Percentiles rank a stretch among this genome's conserved stretches.
These are phyloP conservation scores for Senna siamea DNA, from an alignment of 306 rosid genomes.

Conservation along the genomic window DNA sequence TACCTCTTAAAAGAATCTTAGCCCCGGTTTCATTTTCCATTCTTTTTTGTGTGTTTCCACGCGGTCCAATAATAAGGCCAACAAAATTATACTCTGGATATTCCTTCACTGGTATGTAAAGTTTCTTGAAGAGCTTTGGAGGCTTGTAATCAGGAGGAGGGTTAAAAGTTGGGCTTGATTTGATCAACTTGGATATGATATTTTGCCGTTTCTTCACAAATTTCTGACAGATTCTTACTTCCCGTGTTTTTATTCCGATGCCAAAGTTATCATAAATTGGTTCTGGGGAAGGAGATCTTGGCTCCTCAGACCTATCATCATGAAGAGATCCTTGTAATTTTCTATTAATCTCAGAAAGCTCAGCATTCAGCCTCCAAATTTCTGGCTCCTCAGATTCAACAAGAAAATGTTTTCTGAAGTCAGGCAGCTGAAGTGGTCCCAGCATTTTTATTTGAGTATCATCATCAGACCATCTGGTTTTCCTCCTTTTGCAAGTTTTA, in stretches of 20 bases:
- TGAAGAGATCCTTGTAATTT: conserved; percentile 2
- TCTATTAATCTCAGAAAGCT: conserved; percentile 31
- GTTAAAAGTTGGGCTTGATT: conserved; percentile 58
- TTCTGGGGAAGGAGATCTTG: conserved; percentile 26
- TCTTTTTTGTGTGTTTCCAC: conserved; percentile 71
- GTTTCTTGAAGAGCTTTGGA: conserved; percentile 60
- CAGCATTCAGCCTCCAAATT: conserved; percentile 20
- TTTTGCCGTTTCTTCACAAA: conserved; percentile 41
- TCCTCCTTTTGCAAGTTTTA: conserved; percentile 23
- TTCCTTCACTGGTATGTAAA: conserved; percentile 68
- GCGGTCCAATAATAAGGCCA: conserved; percentile 72
- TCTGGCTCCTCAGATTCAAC: conserved; percentile 12
- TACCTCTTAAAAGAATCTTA: conserved; percentile 65
- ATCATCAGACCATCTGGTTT: conserved; percentile 36
- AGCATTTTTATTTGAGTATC: conserved; percentile 22
- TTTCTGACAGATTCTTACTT: background rate
- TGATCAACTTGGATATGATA: conserved; percentile 62
- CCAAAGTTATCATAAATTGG: conserved; percentile 23
- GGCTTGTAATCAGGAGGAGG: conserved; percentile 64
- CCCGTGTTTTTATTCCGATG: conserved; percentile 27
- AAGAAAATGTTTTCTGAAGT: background rate
- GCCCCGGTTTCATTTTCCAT: conserved; percentile 81
- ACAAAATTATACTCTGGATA: conserved; percentile 68
- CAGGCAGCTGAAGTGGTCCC: conserved; percentile 37
- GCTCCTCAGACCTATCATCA: conserved; percentile 27